Percentiles rank a stretch among this genome's conserved stretches.
Evolutionary conservation across 176 grass and related monocot species (phyloP).

Genomic region (Thalia dealbata): DNA sequence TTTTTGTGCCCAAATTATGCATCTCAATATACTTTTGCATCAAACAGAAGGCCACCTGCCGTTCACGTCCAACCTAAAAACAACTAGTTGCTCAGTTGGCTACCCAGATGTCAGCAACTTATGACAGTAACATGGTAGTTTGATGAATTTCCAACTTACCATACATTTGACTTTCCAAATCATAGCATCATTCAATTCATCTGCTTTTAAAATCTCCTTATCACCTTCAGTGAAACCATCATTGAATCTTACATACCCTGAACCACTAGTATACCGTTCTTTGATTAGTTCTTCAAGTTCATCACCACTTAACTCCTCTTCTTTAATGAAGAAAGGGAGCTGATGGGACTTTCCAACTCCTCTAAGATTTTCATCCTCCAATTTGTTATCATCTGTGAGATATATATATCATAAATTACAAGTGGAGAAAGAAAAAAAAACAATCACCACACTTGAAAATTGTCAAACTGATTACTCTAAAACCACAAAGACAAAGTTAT

Average conservation of each 20-base stretch:
- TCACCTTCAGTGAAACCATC: slow-evolving; percentile 39
- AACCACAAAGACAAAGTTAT: too few relatives aligned
- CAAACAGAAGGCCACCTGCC: slow-evolving; percentile 80
- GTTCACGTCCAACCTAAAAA: slow-evolving; percentile 69
- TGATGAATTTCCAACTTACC: slow-evolving; percentile 38
- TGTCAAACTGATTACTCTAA: too few relatives aligned
- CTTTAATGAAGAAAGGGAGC: slow-evolving; percentile 85
- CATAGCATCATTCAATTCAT: slow-evolving; percentile 46
- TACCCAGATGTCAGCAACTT: background rate
- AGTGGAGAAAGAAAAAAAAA: slow-evolving; percentile 9
- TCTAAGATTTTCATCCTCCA: slow-evolving; percentile 22
- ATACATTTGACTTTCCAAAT: slow-evolving; percentile 93
- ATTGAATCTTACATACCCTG: slow-evolving; percentile 35
- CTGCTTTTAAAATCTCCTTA: slow-evolving; percentile 21
- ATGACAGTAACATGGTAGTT: background rate
- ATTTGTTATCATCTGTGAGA: slow-evolving; percentile 27
- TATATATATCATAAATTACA: slow-evolving; percentile 13
- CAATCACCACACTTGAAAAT: background rate
- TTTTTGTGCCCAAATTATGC: slow-evolving; percentile 49
- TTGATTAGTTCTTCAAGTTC: slow-evolving; percentile 83
- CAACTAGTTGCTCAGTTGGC: slow-evolving; percentile 27
- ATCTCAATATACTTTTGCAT: slow-evolving; percentile 93
- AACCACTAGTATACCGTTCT: slow-evolving; percentile 42
- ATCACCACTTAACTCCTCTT: slow-evolving; percentile 85
- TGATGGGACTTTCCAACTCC: slow-evolving; percentile 48